Conservation (phyloP, 129 eudicot genomes). For the Rutidosis leptorrhynchoides region DNA sequence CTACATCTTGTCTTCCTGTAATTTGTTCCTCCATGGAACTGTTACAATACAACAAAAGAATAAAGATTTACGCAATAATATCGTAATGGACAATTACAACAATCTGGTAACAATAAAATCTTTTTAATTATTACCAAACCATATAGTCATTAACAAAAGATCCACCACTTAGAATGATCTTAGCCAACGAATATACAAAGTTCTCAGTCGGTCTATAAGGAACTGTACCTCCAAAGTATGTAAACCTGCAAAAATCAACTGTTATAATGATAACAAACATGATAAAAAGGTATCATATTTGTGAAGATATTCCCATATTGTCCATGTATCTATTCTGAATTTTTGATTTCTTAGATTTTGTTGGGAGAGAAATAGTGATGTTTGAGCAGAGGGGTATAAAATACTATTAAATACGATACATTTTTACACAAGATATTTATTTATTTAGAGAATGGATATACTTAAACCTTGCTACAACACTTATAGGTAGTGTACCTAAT, state of each 20-base stretch:
- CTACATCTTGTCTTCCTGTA: conserved; percentile 89
- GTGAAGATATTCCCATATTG: conserved; percentile 68
- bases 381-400: no score
- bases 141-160: conserved; percentile 84
- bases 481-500: no score
- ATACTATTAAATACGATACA: no score
- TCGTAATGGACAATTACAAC: background rate
- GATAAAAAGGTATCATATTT: background rate
- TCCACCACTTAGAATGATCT: conserved; percentile 87
- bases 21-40: conserved; percentile 98
- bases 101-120: conserved; percentile 14
- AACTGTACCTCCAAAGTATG: conserved; percentile 90
- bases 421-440: no score
- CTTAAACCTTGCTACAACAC: no score
- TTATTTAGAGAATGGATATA: no score
- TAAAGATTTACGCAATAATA: conserved; percentile 1
- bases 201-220: conserved; percentile 97
- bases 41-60: conserved; percentile 24
- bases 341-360: conserved; percentile 80
- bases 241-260: no score
- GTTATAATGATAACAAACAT: background rate
- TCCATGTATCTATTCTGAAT: conserved; percentile 99
- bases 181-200: conserved; percentile 84
- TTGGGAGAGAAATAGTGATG: conserved; percentile 95
- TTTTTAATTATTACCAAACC: no score